phyloP scores from a whole-genome alignment of 179 eudicot genomes.

The Gypsophila paniculata region DNA sequence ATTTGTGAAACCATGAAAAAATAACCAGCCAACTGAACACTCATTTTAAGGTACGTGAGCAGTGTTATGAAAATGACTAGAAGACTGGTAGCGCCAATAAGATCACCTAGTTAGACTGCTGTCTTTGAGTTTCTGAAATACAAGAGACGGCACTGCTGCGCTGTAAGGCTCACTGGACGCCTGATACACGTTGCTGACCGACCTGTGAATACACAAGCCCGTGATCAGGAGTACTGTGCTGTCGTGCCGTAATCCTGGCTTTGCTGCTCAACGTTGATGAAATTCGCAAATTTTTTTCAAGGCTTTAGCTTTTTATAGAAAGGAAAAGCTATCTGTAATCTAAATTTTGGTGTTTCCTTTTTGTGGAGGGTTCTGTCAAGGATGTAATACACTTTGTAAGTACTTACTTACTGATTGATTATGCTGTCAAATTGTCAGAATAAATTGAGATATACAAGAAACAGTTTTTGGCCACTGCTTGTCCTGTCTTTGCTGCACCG shows the following conservation, averaged over 20 bases:
- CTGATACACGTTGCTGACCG: not conserved
- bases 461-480: not conserved
- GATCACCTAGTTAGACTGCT: not conserved
- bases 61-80: not conserved
- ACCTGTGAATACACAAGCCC: not conserved
- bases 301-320: not conserved
- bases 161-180: too few relatives aligned
- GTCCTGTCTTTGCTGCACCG: not conserved
- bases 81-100: conserved; percentile 6
- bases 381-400: not conserved
- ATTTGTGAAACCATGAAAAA: conserved; percentile 54
- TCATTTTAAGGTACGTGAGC: not conserved
- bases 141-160: conserved; percentile 7
- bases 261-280: not conserved
- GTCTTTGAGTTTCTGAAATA: conserved; percentile 5
- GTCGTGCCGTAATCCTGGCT: not conserved
- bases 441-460: not conserved
- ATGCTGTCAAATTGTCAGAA: not conserved
- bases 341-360: conserved; percentile 11
- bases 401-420: not conserved
- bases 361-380: not conserved
- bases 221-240: conserved; percentile 2
- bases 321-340: conserved; percentile 6
- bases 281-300: not conserved
- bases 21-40: conserved; percentile 16